Evolutionary conservation across 2,329 filamentous ascomycete species (phyloP), one percentile per base, ranked within the genome.

Genomic region (Sporothrix mexicana): DNA sequence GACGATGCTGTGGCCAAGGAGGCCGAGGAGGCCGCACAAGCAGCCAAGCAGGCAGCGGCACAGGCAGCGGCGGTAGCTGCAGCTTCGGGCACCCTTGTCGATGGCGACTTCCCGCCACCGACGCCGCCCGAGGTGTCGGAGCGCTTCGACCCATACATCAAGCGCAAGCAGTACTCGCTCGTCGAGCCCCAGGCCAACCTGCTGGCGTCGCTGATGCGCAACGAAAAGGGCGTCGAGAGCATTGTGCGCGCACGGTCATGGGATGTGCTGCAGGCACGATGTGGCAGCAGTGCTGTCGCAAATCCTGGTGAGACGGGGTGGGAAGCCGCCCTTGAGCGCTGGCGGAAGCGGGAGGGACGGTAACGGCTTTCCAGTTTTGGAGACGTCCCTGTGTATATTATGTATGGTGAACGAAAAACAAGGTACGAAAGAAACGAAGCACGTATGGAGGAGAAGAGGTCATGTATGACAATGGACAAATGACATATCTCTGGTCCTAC

Each of bases 111-210:
- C 20, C 15, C 41, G n/a, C 43, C 41, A 0, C 20, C 47, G n/a
- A 2, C 53, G 36, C 36, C 41, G 13, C 61, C 47, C 4, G 86
- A 95, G 0, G 90, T 98, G 4, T 89, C 98, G 80, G 96, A 98
- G 82, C 86, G 96, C 72, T 81, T 98, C 73, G 96, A 99, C 83
- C 96, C 96, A 1, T 99, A 99, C 80, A 95, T 92, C 10, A 92
- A 86, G 7, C 86, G 95, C 30, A 92, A 86, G 7, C 86, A 95
- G 41, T 97, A 93, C 80, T 95, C 95, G 77, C 90, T 93, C 0
- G 84, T 85, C 69, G 94, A 98, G 82, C 87, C 93, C 15, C 87
- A 94, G 75, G 96, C 94, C 0, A 93, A 98, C 82, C 88, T 87
- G 67, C 81, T 99, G 74, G 94, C 94, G 10, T 86, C 85, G 57